A percentile compares a stretch with the other conserved stretches of the same genome.
phyloP scores from a whole-genome alignment of 2,329 filamentous ascomycete genomes.

The Ilyonectria mors-panacis region DNA sequence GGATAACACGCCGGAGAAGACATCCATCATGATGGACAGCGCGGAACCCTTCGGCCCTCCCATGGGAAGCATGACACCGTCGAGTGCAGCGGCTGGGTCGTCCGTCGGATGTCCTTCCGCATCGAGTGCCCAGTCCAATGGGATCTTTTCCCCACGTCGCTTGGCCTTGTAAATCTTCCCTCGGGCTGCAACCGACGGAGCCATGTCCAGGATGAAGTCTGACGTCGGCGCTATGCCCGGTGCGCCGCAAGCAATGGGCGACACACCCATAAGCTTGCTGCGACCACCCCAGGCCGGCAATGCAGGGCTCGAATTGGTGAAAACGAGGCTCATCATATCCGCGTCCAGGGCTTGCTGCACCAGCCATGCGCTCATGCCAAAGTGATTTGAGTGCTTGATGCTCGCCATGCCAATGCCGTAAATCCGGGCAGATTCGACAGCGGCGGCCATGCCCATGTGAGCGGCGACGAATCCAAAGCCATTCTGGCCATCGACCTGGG shows the following conservation, averaged over 20 bases:
- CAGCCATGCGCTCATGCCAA: conserved; percentile 87
- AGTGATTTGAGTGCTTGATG: conserved; percentile 85
- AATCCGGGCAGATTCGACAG: conserved; percentile 74
- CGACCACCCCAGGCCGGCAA: conserved; percentile 80
- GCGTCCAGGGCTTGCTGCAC: conserved; percentile 84
- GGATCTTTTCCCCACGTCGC: conserved; percentile 78
- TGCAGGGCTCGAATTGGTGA: conserved; percentile 81
- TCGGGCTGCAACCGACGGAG: conserved; percentile 77
- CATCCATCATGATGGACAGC: conserved; percentile 88
- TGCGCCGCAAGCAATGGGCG: conserved; percentile 82
- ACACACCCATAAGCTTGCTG: conserved; percentile 80
- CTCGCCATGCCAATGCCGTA: conserved; percentile 83
- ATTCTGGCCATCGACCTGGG: conserved; percentile 77
- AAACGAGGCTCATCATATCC: conserved; percentile 78
- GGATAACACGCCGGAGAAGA: conserved; percentile 85
- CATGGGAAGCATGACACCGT: conserved; percentile 89
- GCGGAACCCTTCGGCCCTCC: conserved; percentile 87
- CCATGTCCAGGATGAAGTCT: conserved; percentile 82
- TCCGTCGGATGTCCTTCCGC: conserved; percentile 77
- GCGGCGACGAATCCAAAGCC: conserved; percentile 84
- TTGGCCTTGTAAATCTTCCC: conserved; percentile 82
- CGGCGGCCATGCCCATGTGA: conserved; percentile 74
- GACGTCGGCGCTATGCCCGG: conserved; percentile 70
- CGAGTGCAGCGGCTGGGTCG: conserved; percentile 79
- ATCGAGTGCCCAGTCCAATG: conserved; percentile 82